Base-by-base conservation (phyloP, 768 basidiomycete genomes). In the Pleurotus tuber-regium region DNA sequence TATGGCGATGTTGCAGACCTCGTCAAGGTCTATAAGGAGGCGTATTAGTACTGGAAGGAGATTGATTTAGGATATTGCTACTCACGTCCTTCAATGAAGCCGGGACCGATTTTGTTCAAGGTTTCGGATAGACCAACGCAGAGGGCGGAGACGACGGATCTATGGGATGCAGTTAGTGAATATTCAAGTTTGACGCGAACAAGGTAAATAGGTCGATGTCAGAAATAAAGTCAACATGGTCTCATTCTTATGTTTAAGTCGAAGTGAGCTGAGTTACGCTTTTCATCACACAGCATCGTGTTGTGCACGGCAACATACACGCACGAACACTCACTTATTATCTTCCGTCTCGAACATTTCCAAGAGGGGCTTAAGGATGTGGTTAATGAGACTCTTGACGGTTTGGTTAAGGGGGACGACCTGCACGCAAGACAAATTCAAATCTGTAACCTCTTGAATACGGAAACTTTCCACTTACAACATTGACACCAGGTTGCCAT, bases 291-390 rank as follows among this genome's bases (percentile, higher is more conserved):
- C 53, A 58, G 49, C 28, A 50, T 40, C 24, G 43, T 50, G 54
- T 56, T 28, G 47, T 43, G 6, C 19, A 25, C 19, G 6, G 19
- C n/a, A 38, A 46, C 30, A 31, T 19, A 52, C 62, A 56, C 9
- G 43, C 42, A 58, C n/a, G 16, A 44, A 23, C 1, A 81, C 92
- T 74, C 64, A 97, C 93, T 98, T 96, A 76, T 96, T 93, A 62
- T 99, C 97, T 70, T 99, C 97, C 2, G 85, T 83, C 61, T 89
- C 86, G 68, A 91, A 96, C 83, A 93, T 86, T 49, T 94, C 89
- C 54, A 98, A 65, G 25, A 98, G 77, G 21, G 84, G 79, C 5
- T 77, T 78, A 39, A 98, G 65, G 38, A 85, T 78, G 59, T 90
- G 87, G 4, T 78, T 78, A 53, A 92, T 83, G 40, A 98, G 79